phyloP scores from a whole-genome alignment of 2,329 filamentous ascomycete species.

The Trichoderma arundinaceum region DNA sequence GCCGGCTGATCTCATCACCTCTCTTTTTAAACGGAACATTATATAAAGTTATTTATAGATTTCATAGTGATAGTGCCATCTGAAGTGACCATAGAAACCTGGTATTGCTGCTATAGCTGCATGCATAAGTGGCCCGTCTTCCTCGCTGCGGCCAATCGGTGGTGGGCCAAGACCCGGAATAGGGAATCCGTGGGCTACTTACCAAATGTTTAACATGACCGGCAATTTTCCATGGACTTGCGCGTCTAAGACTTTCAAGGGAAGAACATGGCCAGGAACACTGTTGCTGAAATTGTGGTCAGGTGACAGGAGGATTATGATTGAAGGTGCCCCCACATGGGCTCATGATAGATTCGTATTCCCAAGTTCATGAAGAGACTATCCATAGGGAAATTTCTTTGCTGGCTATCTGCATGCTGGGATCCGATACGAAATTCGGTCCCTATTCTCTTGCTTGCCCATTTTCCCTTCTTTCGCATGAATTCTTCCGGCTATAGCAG shows the following conservation, averaged over 20 bases:
- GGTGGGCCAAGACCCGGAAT: constrained; percentile 3
- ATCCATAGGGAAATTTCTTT: too few relatives aligned
- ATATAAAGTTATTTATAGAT: constrained; percentile 11
- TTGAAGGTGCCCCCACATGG: constrained; percentile 18
- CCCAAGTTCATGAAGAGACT: not conserved
- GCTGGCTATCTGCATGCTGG: too few relatives aligned
- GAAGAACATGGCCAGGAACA: not conserved
- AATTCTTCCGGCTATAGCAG: not conserved
- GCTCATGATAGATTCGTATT: constrained; percentile 6
- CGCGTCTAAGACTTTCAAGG: not conserved
- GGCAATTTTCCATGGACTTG: not conserved
- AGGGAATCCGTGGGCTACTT: constrained; percentile 10
- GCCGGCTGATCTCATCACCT: constrained; percentile 26
- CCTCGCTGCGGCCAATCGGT: constrained; percentile 9
- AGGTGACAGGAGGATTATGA: constrained; percentile 13
- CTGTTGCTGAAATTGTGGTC: not conserved
- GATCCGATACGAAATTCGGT: too few relatives aligned
- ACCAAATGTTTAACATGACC: not conserved
- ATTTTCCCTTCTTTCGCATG: not conserved
- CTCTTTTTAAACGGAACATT: constrained; percentile 3
- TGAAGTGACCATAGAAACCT: not conserved
- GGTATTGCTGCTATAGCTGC: not conserved
- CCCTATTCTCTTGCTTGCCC: too few relatives aligned
- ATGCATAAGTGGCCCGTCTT: not conserved
- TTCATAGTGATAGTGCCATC: not conserved